Evolutionary conservation across 176 grass and related monocot species (phyloP), one percentile per base, ranked within the genome.

Genomic region (Musa troglodytarum): DNA sequence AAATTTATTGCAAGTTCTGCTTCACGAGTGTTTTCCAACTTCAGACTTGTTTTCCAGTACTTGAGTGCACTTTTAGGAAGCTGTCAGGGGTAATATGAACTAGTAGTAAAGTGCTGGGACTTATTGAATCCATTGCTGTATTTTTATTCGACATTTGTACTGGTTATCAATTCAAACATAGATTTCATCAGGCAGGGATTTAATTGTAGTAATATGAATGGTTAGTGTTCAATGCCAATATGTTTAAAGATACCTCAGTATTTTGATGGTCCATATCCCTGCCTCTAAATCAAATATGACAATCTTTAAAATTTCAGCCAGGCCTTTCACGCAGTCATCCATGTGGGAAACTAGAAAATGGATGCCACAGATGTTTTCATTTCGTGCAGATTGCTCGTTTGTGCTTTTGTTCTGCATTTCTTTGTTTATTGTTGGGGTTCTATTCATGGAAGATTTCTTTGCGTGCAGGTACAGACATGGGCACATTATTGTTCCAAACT

Each of bases 371-470:
- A 17, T 20, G 16, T 61, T 61, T 3, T 7, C 28, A 34, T 68
- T 16, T 8, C 4, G 14, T 14, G 6, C 34, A 68, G 12, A 67
- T 67, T 11, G 13, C 15, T 43, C 4, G 6, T 29, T 68, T 16
- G 21, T 68, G 26, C 69, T 6, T 49, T 54, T 63, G 23, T n/a
- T 2, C 62, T 61, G 19, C 11, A 54, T 1, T 9, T 16, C 4
- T 12, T 72, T 79, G 63, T 77, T 1, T 75, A 1, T 81, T 54
- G 23, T 57, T 16, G 34, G 22, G 19, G 34, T 11, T 58, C 68
- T 86, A 90, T 87, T 87, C 77, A 91, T 87, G 80, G 23, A 80
- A 72, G 72, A 76, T 80, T 82, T 67, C 76, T 87, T 13, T 85
- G 73, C 9, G 66, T 85, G 85, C 85, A 91, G 88, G 85, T 82